Evolutionary conservation across 148 eudicot genomes (phyloP).

Genomic region (Diospyros lotus): DNA sequence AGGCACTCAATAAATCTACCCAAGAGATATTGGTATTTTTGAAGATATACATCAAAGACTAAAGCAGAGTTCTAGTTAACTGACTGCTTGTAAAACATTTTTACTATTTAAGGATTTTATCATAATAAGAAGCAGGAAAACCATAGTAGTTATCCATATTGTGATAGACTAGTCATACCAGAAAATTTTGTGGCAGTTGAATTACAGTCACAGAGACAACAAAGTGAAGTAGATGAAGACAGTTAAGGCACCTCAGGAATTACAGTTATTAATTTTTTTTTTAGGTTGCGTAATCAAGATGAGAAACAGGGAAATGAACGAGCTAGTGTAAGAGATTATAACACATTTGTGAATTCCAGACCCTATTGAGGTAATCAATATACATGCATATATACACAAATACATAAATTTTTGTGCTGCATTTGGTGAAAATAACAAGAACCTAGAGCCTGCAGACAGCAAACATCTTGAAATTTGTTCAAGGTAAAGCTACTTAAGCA

Average conservation of each 20-base stretch:
- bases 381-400: not conserved
- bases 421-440: not conserved
- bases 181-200: not conserved
- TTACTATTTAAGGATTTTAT: slow-evolving; percentile 1
- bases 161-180: not conserved
- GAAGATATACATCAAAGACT: not conserved
- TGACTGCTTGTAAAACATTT: not conserved
- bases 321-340: not conserved
- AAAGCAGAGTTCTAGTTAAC: not conserved
- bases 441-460: not conserved
- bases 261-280: not conserved
- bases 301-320: not conserved
- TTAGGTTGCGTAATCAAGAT: not conserved
- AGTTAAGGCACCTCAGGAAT: not conserved
- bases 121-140: not conserved
- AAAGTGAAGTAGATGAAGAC: not conserved
- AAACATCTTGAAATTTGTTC: not conserved
- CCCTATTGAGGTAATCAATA: not conserved
- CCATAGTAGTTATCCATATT: not conserved
- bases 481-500: slow-evolving; percentile 10
- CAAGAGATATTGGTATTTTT: not conserved
- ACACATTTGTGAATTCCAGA: not conserved
- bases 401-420: not conserved
- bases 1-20: not conserved
- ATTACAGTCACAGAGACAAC: too few relatives aligned